Conservation (phyloP, 257 asterid species). For the Scutellaria baicalensis region DNA sequence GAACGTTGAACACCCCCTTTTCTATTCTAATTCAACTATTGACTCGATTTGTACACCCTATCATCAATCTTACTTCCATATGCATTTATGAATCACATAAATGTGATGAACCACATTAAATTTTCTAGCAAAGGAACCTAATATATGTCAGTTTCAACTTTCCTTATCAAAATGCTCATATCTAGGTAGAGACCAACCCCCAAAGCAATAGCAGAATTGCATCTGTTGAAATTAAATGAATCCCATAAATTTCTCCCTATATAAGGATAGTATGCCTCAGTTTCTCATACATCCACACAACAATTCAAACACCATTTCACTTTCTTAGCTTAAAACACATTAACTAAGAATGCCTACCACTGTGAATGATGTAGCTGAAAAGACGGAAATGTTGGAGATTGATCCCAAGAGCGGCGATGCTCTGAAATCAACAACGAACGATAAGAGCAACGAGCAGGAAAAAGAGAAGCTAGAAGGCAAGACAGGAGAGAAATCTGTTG, state of each 20-base stretch:
- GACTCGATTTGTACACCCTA: background rate
- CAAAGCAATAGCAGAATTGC: background rate
- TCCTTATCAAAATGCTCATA: slow-evolving; percentile 49
- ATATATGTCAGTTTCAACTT: background rate
- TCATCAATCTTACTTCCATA: background rate
- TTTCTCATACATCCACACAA: slow-evolving; percentile 18
- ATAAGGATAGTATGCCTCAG: slow-evolving; percentile 8
- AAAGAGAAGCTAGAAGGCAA: slow-evolving; percentile 27
- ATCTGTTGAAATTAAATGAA: slow-evolving; percentile 22
- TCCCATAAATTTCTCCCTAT: slow-evolving; percentile 19
- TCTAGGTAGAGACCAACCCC: slow-evolving; percentile 30
- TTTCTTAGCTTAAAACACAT: background rate
- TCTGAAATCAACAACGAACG: slow-evolving; percentile 19
- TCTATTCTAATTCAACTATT: background rate
- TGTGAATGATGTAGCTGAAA: slow-evolving; percentile 28
- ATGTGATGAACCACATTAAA: background rate
- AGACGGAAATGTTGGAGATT: slow-evolving; percentile 37
- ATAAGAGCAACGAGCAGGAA: slow-evolving; percentile 5
- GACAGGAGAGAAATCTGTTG: slow-evolving; percentile 3
- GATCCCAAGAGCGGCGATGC: slow-evolving; percentile 35
- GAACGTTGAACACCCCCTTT: no score
- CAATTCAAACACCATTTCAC: background rate
- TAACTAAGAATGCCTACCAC: slow-evolving; percentile 40
- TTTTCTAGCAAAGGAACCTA: background rate
- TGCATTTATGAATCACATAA: background rate